Evolutionary conservation across 2,329 filamentous ascomycete species (phyloP).

Genomic region (Polychaeton citri): DNA sequence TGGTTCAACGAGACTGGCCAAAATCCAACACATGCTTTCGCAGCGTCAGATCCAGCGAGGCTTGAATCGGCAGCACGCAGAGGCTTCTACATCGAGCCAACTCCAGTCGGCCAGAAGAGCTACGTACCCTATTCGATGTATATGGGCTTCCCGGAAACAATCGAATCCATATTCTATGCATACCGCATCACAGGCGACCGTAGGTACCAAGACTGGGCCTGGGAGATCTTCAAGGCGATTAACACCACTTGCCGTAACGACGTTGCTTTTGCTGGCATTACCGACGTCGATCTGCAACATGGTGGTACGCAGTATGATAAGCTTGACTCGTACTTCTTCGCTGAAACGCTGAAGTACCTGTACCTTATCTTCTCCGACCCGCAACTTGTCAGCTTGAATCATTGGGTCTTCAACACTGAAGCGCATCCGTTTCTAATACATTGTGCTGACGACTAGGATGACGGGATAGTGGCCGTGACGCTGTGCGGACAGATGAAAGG

Average conservation of each 20-base stretch:
- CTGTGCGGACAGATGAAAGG: too few species aligned
- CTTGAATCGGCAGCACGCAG: constrained; percentile 12
- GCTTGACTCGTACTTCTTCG: constrained; percentile 57
- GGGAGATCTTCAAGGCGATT: constrained; percentile 57
- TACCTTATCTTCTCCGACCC: constrained; percentile 50
- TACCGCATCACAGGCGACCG: constrained; percentile 57
- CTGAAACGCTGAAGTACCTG: constrained; percentile 55
- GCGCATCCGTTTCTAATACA: neutral
- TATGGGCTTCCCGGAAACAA: constrained; percentile 59
- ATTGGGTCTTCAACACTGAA: constrained; percentile 1
- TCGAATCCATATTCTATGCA: constrained; percentile 66
- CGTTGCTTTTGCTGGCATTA: constrained; percentile 50
- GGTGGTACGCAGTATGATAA: neutral
- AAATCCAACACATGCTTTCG: constrained; percentile 39
- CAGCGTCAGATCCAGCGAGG: constrained; percentile 8
- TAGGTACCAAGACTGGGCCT: constrained; percentile 53
- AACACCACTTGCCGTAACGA: constrained; percentile 45
- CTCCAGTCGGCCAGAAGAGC: constrained; percentile 39
- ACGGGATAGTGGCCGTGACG: too few species aligned
- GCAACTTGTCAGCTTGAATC: constrained; percentile 44
- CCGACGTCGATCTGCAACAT: constrained; percentile 40
- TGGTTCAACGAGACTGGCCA: constrained; percentile 11
- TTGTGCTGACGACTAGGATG: too few species aligned
- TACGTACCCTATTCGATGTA: too few species aligned
- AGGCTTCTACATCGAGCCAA: constrained; percentile 29